Conservation (phyloP, 1,139 yeast species). For the Sugiyamaella pinicola region DNA sequence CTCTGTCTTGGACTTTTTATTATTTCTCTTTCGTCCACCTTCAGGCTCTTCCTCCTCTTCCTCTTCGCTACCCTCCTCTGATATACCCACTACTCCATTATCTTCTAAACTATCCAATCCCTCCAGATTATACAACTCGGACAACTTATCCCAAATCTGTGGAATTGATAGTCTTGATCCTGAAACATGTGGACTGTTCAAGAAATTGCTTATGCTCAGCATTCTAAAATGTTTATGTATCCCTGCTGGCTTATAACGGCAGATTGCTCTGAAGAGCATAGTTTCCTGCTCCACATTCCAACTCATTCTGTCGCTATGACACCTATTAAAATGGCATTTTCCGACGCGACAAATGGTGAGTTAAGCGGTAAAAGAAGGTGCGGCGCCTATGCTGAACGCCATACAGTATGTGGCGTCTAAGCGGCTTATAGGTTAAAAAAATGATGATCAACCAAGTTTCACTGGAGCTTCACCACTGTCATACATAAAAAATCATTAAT, state of each 20-base stretch:
- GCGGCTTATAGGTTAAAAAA: background rate
- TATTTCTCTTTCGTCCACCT: slow-evolving; percentile 5
- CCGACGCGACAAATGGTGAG: background rate
- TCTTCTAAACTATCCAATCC: slow-evolving; percentile 58
- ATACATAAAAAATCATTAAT: background rate
- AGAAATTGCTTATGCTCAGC: slow-evolving; percentile 54
- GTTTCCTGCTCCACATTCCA: slow-evolving; percentile 72
- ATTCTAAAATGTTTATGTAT: slow-evolving; percentile 60
- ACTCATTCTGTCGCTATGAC: slow-evolving; percentile 8
- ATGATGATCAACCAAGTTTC: background rate
- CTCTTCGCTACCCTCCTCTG: slow-evolving; percentile 5
- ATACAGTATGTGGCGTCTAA: background rate
- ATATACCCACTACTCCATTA: slow-evolving; percentile 24
- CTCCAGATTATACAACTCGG: slow-evolving; percentile 55
- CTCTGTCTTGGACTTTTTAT: background rate
- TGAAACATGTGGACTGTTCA: slow-evolving; percentile 46
- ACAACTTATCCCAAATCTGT: slow-evolving; percentile 63
- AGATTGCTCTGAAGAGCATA: slow-evolving; percentile 61
- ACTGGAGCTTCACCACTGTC: background rate
- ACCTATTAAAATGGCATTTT: background rate
- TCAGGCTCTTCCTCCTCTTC: slow-evolving; percentile 22
- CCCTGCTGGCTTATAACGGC: slow-evolving; percentile 72
- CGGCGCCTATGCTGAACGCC: background rate
- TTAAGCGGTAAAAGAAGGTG: background rate
- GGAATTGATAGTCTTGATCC: slow-evolving; percentile 44